Conservation (phyloP, 108 stramenopile species). For the Cyclotella baltica region DNA sequence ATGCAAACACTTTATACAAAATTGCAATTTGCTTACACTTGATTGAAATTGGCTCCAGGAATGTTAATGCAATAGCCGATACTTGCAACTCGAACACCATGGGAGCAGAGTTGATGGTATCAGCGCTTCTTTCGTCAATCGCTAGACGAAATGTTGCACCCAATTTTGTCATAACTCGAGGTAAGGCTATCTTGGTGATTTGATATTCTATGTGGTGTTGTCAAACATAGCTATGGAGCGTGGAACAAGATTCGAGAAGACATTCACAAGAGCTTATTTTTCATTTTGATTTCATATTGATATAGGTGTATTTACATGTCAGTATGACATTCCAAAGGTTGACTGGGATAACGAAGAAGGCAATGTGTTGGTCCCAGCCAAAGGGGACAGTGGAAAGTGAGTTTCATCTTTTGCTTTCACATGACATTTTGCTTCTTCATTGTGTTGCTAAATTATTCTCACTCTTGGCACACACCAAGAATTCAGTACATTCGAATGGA, state of each 20-base stretch:
- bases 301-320: conserved; percentile 66
- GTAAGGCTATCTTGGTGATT: no score
- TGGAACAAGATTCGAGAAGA: conserved; percentile 88
- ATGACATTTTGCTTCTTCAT: no score
- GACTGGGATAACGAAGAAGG: conserved; percentile 59
- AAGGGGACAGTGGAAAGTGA: conserved; percentile 41
- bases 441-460: no score
- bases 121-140: conserved; percentile 83
- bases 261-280: no score
- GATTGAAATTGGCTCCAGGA: no score
- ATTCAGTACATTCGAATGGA: conserved; percentile 99
- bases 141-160: conserved; percentile 88
- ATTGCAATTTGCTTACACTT: no score
- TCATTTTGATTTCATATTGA: not conserved
- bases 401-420: no score
- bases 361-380: not conserved
- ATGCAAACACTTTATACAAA: no score
- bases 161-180: conserved; percentile 90
- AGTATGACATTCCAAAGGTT: conserved; percentile 62
- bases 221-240: conserved; percentile 88
- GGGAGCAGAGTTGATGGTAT: conserved; percentile 89
- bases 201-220: conserved; percentile 84
- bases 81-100: conserved; percentile 75
- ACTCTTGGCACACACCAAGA: no score
- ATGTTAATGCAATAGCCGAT: conserved; percentile 67